Conservation (phyloP, 1,284 basidiomycete genomes). For the Cystobasidium sp. region DNA sequence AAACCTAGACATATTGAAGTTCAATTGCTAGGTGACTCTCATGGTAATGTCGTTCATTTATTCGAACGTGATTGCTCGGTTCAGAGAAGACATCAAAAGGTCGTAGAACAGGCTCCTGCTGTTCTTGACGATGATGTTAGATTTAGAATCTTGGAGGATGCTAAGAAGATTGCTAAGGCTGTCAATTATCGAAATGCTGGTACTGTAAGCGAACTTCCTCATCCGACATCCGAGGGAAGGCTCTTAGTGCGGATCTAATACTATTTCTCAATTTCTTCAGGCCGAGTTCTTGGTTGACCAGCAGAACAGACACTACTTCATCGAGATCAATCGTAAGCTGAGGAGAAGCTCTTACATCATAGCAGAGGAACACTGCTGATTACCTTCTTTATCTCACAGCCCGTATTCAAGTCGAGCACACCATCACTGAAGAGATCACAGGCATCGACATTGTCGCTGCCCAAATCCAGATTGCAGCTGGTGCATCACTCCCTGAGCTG, state of each 20-base stretch:
- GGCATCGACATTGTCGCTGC: constrained; percentile 98
- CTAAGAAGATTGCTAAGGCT: constrained; percentile 90
- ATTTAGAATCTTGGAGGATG: constrained; percentile 82
- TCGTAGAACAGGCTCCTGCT: constrained; percentile 97
- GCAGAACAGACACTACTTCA: constrained; percentile 94
- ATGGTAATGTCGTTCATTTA: constrained; percentile 93
- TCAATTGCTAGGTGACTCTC: constrained; percentile 85
- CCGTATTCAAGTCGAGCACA: constrained; percentile 98
- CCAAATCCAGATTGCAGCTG: constrained; percentile 97
- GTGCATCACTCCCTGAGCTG: constrained; percentile 91
- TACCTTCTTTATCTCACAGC: constrained; percentile 54
- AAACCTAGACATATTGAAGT: constrained; percentile 94
- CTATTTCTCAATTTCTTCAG: constrained; percentile 8
- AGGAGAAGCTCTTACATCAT: no score
- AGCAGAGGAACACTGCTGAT: background rate
- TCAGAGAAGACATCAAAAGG: constrained; percentile 96
- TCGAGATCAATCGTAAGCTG: constrained; percentile 71
- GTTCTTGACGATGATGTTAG: constrained; percentile 90
- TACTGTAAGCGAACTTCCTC: constrained; percentile 62
- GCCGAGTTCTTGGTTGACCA: constrained; percentile 82
- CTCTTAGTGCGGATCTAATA: background rate
- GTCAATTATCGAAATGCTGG: constrained; percentile 96
- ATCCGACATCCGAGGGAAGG: background rate
- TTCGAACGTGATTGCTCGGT: constrained; percentile 99
- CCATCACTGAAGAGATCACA: constrained; percentile 89